Conservation (phyloP, 2,329 filamentous ascomycete species). For the Trichoderma koningiopsis region DNA sequence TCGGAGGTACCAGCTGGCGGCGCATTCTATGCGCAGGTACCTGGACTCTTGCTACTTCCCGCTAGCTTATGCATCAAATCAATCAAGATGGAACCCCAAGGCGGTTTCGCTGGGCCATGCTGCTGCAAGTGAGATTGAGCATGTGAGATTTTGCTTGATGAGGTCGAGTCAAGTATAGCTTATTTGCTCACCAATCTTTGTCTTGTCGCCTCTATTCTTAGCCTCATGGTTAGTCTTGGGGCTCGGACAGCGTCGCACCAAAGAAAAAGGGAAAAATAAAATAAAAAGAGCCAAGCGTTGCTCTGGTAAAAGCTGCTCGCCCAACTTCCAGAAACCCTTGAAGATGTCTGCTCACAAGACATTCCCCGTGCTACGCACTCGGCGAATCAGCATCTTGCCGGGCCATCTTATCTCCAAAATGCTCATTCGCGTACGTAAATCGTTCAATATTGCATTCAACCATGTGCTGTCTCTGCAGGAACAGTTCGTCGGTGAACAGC, state of each 20-base stretch:
- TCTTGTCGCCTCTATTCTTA: conserved; percentile 12
- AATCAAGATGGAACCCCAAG: background rate
- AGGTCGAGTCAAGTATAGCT: background rate
- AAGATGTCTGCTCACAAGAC: background rate
- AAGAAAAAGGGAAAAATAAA: background rate
- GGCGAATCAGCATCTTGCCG: background rate
- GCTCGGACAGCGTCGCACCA: background rate
- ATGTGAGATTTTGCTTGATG: conserved; percentile 17
- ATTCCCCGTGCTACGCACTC: background rate
- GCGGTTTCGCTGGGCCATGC: conserved; percentile 10
- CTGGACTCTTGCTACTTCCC: background rate
- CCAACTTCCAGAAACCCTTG: background rate
- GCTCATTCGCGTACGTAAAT: conserved; percentile 10
- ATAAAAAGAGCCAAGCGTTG: background rate
- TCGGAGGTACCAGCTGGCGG: conserved; percentile 1
- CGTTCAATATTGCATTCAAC: background rate
- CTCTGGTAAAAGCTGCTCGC: background rate
- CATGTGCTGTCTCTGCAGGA: conserved; percentile 6
- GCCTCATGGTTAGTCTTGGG: background rate
- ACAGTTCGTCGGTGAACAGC: conserved; percentile 12
- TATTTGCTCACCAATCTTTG: conserved; percentile 21
- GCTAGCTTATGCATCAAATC: background rate
- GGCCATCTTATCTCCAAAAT: background rate
- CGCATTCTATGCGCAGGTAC: background rate
- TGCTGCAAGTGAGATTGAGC: conserved; percentile 20